phyloP scores from a whole-genome alignment of 2,329 filamentous ascomycete species.

The Cercospora nicotianae region DNA sequence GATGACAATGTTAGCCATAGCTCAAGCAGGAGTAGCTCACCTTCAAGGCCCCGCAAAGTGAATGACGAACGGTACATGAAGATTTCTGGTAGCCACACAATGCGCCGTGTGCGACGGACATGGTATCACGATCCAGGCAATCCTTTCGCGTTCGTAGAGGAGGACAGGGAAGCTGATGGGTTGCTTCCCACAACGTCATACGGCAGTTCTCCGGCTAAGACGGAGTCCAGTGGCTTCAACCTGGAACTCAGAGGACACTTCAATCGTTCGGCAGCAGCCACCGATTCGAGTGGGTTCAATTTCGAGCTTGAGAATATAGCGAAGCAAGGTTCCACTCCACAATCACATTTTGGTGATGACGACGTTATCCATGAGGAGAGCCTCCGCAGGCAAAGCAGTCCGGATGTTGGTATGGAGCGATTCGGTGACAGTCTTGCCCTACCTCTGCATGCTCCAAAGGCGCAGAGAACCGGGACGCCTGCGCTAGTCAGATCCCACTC shows the following conservation, averaged over 20 bases:
- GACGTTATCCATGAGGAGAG: not conserved
- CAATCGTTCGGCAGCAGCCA: not conserved
- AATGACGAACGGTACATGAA: conserved; percentile 28
- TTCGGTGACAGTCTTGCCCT: not conserved
- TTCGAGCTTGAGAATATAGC: conserved; percentile 1
- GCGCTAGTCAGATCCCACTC: conserved; percentile 12
- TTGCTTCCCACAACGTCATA: not conserved
- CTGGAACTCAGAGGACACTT: not conserved
- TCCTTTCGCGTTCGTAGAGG: conserved; percentile 23
- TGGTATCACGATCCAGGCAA: conserved; percentile 34
- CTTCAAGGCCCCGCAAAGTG: conserved; percentile 9
- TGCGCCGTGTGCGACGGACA: conserved; percentile 28
- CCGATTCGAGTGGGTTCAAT: conserved; percentile 4
- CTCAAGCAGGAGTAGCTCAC: conserved; percentile 15
- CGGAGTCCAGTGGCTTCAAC: conserved; percentile 11
- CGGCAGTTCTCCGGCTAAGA: conserved; percentile 1
- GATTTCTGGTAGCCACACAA: conserved; percentile 12
- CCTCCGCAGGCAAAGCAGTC: conserved; percentile 1
- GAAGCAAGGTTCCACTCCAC: not conserved
- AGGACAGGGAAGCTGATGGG: not conserved
- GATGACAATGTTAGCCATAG: not conserved
- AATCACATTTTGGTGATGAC: not conserved
- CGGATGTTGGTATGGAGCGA: conserved; percentile 12
- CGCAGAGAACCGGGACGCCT: conserved; percentile 12
- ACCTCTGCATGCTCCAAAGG: conserved; percentile 9